Base-by-base conservation (phyloP, 192 early-diverging fungal genomes). In the Coemansia reversa region DNA sequence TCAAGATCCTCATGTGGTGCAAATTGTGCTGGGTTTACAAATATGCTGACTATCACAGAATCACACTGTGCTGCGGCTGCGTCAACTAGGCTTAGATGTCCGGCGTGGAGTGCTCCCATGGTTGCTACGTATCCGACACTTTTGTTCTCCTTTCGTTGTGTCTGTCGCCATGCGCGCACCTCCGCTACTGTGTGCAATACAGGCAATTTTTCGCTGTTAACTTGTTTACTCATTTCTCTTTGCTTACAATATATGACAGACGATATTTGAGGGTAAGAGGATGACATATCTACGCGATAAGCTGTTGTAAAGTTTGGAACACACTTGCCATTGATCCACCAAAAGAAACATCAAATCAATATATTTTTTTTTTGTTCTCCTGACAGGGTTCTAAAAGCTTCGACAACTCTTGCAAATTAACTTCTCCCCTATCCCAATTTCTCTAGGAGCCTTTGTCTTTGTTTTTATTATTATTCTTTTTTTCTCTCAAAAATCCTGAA, bases 1-100 rank as follows among this genome's bases (percentile, higher is more conserved):
- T 83, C 86, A 24, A 97, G 83, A 73, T 98, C 97, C 75, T 98
- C 97, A 58, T 89, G 88, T 0, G 95, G 97, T 5, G 94, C 94
- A 68, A 98, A 98, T 68, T 98, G 97, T 6, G 97, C 91, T n/a
- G 97, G 97, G 69, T 98, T 98, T 32, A 99, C 97, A 81, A 98
- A 99, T 60, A 99, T 94, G 59, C 88, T 89, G 20, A 93, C 81
- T 0, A 92, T 88, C 2, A 94, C 90, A 24, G 74, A 53, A 51
- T 91, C 87, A 72, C 89, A 92, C 19, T 83, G 56, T 49, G 75
- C 19, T 18, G 82, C 75, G 0, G 91, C 94, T 8, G 60, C 58
- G 20, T 68, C 64, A 2, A 88, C 89, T 5, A 98, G 83, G 11
- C 68, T 73, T 32, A 96, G 65, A 69, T 99, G 97, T 5, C 97